A percentile compares a stretch with the other conserved stretches of the same genome.
Evolutionary conservation across 441 rosid genomes (phyloP).

Genomic region (Adansonia madagascariensis): DNA sequence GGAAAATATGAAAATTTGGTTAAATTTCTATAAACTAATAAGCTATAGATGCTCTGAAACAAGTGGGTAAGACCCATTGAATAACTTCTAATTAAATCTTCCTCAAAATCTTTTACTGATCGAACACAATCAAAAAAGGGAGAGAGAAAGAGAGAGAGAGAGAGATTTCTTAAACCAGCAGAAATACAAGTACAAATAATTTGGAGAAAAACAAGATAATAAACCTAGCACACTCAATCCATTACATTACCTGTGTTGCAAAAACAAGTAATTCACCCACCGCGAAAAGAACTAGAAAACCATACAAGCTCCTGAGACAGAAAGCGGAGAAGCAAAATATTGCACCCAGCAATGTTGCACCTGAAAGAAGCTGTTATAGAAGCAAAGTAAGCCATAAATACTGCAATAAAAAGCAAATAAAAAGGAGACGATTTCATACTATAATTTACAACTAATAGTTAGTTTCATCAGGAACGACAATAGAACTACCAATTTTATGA

Average conservation of each 20-base stretch:
- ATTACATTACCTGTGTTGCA: slow-evolving; percentile 64
- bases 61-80: not conserved
- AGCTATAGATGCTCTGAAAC: not conserved
- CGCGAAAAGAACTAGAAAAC: slow-evolving; percentile 58
- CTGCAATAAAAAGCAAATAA: not conserved
- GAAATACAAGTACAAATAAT: slow-evolving; percentile 1
- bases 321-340: slow-evolving; percentile 64
- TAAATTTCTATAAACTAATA: not conserved
- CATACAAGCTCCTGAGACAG: slow-evolving; percentile 58
- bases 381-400: slow-evolving; percentile 13
- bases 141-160: not conserved
- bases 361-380: slow-evolving; percentile 60
- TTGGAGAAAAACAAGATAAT: slow-evolving; percentile 21
- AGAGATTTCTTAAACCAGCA: not conserved
- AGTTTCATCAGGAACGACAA: not conserved
- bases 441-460: not conserved
- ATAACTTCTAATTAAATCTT: slow-evolving; percentile 13
- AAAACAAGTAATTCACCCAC: slow-evolving; percentile 73
- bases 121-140: not conserved
- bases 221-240: slow-evolving; percentile 13
- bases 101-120: not conserved
- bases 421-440: not conserved
- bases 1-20: not conserved
- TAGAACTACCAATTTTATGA: not conserved
- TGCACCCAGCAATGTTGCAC: slow-evolving; percentile 65